Conservation (phyloP, 2,329 filamentous ascomycete species). For the Phoma sp. region DNA sequence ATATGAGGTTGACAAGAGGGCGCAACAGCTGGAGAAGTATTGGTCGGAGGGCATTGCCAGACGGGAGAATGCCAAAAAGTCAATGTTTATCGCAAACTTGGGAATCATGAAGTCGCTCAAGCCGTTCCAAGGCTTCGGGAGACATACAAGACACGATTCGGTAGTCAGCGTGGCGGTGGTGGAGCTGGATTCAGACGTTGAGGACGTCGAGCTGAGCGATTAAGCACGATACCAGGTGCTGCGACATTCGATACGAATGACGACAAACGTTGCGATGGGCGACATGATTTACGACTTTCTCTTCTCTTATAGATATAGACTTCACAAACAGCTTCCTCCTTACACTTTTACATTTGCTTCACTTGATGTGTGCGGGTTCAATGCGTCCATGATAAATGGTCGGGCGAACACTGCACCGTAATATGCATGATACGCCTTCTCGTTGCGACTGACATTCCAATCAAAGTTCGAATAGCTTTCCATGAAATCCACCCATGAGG, state of each 20-base stretch:
- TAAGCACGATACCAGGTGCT: not conserved
- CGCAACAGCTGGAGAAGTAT: slow-evolving; percentile 22
- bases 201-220: slow-evolving; percentile 11
- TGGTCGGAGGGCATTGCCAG: slow-evolving; percentile 13
- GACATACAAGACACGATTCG: slow-evolving; percentile 18
- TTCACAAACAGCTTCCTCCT: slow-evolving; percentile 1
- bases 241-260: not conserved
- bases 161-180: slow-evolving; percentile 10
- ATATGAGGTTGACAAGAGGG: slow-evolving; percentile 19
- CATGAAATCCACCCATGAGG: too few relatives aligned
- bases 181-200: slow-evolving; percentile 11
- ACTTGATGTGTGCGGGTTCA: not conserved
- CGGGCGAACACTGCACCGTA: not conserved
- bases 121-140: slow-evolving; percentile 11
- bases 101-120: slow-evolving; percentile 9
- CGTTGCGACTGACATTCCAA: not conserved
- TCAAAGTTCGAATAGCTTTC: not conserved
- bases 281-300: slow-evolving; percentile 7
- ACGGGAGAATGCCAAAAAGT: slow-evolving; percentile 8
- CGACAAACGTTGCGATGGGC: not conserved
- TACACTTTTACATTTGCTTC: not conserved
- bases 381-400: too few relatives aligned
- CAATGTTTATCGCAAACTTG: slow-evolving; percentile 8
- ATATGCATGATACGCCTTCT: not conserved
- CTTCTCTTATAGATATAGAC: not conserved